These are phyloP conservation scores for Coniella lustricola DNA, from an alignment of 2,329 filamentous ascomycete genomes.

Conservation along the genomic window DNA sequence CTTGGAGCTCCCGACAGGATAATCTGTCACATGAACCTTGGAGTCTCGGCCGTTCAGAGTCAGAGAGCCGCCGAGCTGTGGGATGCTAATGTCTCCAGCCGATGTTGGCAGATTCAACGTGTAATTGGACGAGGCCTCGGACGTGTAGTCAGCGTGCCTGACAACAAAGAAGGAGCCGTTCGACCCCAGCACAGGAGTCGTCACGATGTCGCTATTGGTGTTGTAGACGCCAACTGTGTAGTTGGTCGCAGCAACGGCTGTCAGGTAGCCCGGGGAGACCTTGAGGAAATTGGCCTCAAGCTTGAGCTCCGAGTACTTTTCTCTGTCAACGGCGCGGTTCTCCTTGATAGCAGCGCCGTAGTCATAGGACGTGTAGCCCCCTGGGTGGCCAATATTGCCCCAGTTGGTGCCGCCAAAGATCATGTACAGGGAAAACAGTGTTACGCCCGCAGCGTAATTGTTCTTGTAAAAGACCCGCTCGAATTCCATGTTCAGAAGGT, in stretches of 20 bases:
- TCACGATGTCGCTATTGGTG: slow-evolving; percentile 48
- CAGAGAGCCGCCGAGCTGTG: slow-evolving; percentile 49
- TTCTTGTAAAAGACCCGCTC: slow-evolving; percentile 78
- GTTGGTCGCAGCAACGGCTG: slow-evolving; percentile 44
- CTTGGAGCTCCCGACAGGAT: slow-evolving; percentile 49
- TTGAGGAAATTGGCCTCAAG: slow-evolving; percentile 68
- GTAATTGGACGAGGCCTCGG: slow-evolving; percentile 50
- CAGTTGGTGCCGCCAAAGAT: slow-evolving; percentile 76
- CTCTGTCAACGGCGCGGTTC: slow-evolving; percentile 57
- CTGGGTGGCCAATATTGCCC: slow-evolving; percentile 69
- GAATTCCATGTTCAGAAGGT: slow-evolving; percentile 64
- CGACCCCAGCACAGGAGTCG: slow-evolving; percentile 55
- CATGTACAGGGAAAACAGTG: slow-evolving; percentile 71
- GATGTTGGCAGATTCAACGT: slow-evolving; percentile 55
- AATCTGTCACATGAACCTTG: slow-evolving; percentile 61
- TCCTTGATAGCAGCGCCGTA: slow-evolving; percentile 33
- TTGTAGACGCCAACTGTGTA: slow-evolving; percentile 43
- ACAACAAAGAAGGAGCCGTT: slow-evolving; percentile 56
- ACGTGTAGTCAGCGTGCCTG: slow-evolving; percentile 59
- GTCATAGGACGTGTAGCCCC: slow-evolving; percentile 53
- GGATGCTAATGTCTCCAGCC: slow-evolving; percentile 47
- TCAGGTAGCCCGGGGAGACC: slow-evolving; percentile 63
- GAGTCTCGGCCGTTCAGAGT: slow-evolving; percentile 58
- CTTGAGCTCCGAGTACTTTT: slow-evolving; percentile 77
- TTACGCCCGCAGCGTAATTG: slow-evolving; percentile 57